Base-by-base conservation (phyloP, 805 yeast species). In the Ogataea nonfermentans region DNA sequence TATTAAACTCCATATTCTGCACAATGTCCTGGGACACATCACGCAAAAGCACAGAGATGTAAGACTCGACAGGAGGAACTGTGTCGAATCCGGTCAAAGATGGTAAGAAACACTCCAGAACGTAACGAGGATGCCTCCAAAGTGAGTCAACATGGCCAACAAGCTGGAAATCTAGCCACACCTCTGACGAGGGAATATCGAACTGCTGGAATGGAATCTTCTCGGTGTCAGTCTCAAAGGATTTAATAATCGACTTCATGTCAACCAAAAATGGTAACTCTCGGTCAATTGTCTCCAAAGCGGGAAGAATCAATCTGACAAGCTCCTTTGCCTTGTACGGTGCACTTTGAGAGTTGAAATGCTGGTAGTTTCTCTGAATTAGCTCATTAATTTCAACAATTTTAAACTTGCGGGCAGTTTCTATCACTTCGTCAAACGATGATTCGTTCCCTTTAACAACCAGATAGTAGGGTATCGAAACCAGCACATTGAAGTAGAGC, bases 1-100 rank as follows among this genome's bases (percentile, higher is more conserved):
- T 81, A 65, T 93, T 93, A 70, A 87, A 93, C 49, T 90, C 95
- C 67, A 91, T 66, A 50, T 83, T 79, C 44, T 83, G 79, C 38
- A 90, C 75, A 23, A 85, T 65, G 61, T 91, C 97, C 35, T 75
- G 73, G 24, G 81, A 70, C 24, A 86, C 66, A 56, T 93, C 98
- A 47, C 86, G 77, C 49, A 89, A 69, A 17, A 91, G 57, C 40
- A 86, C 65, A 1, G 83, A 79, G 15, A 70, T 71, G 43, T 76
- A 74, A 2, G 78, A 55, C 1, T 65, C 67, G 4, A 68, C 62
- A 3, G 73, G 63, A 0, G 90, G 85, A 4, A 79, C 78, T 1
- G 96, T 86, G 38, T 78, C 82, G 37, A 85, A 76, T 3, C 70
- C 74, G 3, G 75, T 76, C 7, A 66, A 61, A 35, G 70, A 67